Evolutionary conservation across 345 rosid genomes (phyloP).

Genomic region (Clarkia xantiana): DNA sequence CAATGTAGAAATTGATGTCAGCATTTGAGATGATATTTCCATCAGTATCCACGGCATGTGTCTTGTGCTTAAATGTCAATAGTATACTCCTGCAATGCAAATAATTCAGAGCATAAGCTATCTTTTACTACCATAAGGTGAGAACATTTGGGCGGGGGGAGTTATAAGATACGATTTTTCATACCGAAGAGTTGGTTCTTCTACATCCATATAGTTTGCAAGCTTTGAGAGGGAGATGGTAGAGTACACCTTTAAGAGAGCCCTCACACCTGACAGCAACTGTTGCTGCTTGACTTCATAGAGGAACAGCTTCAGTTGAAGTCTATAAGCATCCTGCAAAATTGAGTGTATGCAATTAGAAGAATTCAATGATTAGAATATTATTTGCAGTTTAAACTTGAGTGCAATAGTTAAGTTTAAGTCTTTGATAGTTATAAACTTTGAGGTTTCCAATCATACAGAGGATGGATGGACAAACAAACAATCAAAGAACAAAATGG

Average conservation of each 20-base stretch:
- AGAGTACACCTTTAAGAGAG: constrained; percentile 84
- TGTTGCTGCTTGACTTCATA: constrained; percentile 95
- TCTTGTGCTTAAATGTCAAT: constrained; percentile 95
- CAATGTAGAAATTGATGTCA: constrained; percentile 81
- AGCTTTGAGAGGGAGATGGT: constrained; percentile 77
- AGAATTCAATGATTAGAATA: too few species aligned
- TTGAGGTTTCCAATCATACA: too few species aligned
- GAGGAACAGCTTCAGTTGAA: constrained; percentile 85
- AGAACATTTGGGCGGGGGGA: too few species aligned
- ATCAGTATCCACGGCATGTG: constrained; percentile 71
- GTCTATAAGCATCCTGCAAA: constrained; percentile 85
- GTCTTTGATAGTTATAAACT: too few species aligned
- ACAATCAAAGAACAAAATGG: not conserved
- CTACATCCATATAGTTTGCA: constrained; percentile 86
- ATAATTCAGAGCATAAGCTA: not conserved
- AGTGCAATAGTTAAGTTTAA: too few species aligned
- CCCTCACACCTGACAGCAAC: constrained; percentile 59
- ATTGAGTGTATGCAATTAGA: not conserved
- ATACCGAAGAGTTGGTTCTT: constrained; percentile 78
- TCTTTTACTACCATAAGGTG: not conserved
- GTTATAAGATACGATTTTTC: not conserved
- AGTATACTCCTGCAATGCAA: constrained; percentile 53
- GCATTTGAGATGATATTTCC: constrained; percentile 77
- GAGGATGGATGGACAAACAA: not conserved
- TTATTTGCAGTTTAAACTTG: too few species aligned